Base-by-base conservation (phyloP, 2,329 filamentous ascomycete species). In the Sporothrix sp. region DNA sequence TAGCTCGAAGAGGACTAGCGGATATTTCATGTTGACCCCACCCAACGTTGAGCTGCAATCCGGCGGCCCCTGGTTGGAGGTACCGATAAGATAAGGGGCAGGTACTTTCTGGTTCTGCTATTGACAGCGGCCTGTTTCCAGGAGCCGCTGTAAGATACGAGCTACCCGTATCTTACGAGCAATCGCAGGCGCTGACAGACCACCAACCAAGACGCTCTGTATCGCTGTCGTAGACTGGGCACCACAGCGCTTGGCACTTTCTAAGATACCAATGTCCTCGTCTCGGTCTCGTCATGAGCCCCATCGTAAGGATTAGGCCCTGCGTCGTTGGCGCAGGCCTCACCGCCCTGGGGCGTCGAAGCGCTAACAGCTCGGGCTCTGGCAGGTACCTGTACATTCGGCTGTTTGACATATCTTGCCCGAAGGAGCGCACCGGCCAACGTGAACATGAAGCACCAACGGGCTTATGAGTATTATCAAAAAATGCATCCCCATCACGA, bases 71-170 rank as follows among this genome's bases (percentile, higher is more conserved):
- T 33, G 28, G 23, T 35, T 43, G 30, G n/a, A 35, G 38, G 38
- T 11, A 11, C 20, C 46, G 55, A 57, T 57, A 57, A 57, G 55
- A 57, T 54, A 56, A 51, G 33, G 14, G 27, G 10, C 18, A 27
- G 43, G 20, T 45, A 11, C 30, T 25, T 18, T 45, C 20, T 20
- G 14, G 25, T 11, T 27, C 40, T 20, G 28, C 42, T 7, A 4
- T 23, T n/a, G 16, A 28, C n/a, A n/a, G n/a, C n/a, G n/a, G n/a
- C n/a, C n/a, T n/a, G n/a, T n/a, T n/a, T n/a, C n/a, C n/a, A n/a
- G n/a, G n/a, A n/a, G n/a, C n/a, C n/a, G n/a, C n/a, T n/a, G n/a
- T n/a, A n/a, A n/a, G n/a, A n/a, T n/a, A n/a, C n/a, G n/a, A n/a
- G n/a, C n/a, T n/a, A n/a, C n/a, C n/a, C n/a, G n/a, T n/a, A n/a